Conservation (phyloP, 495 filamentous ascomycete species). For the Xeromyces bisporus region DNA sequence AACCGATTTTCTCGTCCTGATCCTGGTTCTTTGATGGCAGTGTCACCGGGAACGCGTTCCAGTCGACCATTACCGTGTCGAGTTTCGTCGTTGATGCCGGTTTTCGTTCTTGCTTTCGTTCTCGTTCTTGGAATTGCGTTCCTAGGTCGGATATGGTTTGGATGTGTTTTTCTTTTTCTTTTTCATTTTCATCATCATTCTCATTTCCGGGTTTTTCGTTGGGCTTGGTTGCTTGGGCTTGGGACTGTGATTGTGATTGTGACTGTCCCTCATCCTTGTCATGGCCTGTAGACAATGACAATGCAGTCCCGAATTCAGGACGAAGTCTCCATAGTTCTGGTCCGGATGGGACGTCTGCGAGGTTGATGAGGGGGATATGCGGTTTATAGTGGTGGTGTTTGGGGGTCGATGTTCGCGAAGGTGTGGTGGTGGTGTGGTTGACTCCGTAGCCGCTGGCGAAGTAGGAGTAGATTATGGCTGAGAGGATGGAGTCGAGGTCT, state of each 20-base stretch:
- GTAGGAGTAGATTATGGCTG: constrained; percentile 72
- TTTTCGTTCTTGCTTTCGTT: background rate
- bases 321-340: constrained; percentile 39
- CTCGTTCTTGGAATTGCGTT: constrained; percentile 7
- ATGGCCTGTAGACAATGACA: constrained; percentile 24
- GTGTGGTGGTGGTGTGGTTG: no score
- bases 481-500: constrained; percentile 89
- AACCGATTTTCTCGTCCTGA: constrained; percentile 9
- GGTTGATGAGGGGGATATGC: constrained; percentile 71
- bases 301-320: constrained; percentile 49
- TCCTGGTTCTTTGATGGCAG: no score
- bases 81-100: constrained; percentile 11
- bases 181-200: constrained; percentile 12
- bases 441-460: constrained; percentile 32
- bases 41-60: constrained; percentile 63
- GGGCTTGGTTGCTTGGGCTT: constrained; percentile 5
- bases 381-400: constrained; percentile 15
- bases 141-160: constrained; percentile 27
- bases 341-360: constrained; percentile 47
- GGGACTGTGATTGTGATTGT: no score
- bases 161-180: constrained; percentile 24
- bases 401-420: no score
- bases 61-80: constrained; percentile 59
- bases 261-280: no score
- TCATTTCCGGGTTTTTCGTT: constrained; percentile 14